Evolutionary conservation across 257 asterid species (phyloP), one percentile per base, ranked within the genome.

Genomic region (Leonotis leonurus): DNA sequence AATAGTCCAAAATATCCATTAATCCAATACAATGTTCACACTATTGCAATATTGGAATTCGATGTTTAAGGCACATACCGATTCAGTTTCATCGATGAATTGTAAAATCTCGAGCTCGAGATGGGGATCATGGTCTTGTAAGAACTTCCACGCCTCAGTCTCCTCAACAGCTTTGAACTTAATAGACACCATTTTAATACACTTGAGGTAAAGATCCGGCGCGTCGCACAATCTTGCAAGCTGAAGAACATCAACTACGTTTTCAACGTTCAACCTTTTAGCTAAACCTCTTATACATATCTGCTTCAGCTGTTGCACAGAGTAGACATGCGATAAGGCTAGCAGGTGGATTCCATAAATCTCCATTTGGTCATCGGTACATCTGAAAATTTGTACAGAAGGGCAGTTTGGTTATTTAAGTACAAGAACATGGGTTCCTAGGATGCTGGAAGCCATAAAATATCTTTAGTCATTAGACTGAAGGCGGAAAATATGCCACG

Each of bases 71-170:
- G 43, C 13, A 13, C 20, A 17, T 87, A 90, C 98, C 88, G 27
- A 63, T 76, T 88, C 96, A 27, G 80, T 65, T 68, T 91, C 98
- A 43, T 85, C 90, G 22, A 91, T 79, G 76, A 86, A 91, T 55
- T 88, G 92, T 25, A 88, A 59, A 11, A 91, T 83, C 62, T 91
- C 92, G 60, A 85, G 94, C 68, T 91, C 95, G 40, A 91, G 96
- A 80, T 64, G 75, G 13, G 98, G 94, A 30, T 91, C 96, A 52
- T 88, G 71, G 4, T 74, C 53, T 29, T 91, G 95, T 65, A 91
- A 65, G 75, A 88, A 88, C 64, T 72, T 75, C 98, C 98, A 91
- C 1, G 92, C 96, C 77, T 91, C 98, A 0, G 96, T 85, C 43
- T 78, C 70, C 78, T 84, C 94, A 40, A 85, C 91, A 45, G 77